These are phyloP conservation scores for Solanum infundibuliforme DNA, from an alignment of 257 asterid species.

Conservation along the genomic window DNA sequence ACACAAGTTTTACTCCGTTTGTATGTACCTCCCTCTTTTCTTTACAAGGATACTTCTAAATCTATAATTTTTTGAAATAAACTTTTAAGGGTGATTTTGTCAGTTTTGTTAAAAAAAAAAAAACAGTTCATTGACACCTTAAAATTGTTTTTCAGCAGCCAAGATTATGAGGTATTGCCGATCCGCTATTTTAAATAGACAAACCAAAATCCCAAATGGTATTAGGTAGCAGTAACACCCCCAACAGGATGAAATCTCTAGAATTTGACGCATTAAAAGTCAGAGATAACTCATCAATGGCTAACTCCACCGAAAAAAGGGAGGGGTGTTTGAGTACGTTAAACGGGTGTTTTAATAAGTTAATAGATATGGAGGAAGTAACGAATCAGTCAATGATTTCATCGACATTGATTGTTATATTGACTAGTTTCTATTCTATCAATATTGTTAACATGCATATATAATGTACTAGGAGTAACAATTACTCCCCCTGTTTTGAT, in stretches of 20 bases:
- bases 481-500: neutral
- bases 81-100: neutral
- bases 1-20: too few relatives aligned
- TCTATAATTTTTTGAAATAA: neutral
- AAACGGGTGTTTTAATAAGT: slow-evolving; percentile 20
- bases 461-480: neutral
- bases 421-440: slow-evolving; percentile 34
- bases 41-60: too few relatives aligned
- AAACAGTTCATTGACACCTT: neutral
- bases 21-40: neutral
- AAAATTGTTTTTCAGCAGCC: neutral
- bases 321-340: neutral
- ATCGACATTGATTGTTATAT: slow-evolving; percentile 49
- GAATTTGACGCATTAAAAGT: too few relatives aligned
- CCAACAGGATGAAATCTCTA: too few relatives aligned
- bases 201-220: too few relatives aligned
- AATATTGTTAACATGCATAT: slow-evolving; percentile 20
- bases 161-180: neutral
- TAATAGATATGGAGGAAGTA: slow-evolving; percentile 53
- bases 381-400: slow-evolving; percentile 47
- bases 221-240: too few relatives aligned
- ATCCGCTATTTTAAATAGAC: too few relatives aligned
- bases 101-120: neutral
- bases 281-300: too few relatives aligned
- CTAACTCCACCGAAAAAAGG: neutral